Base-by-base conservation (phyloP, 2,329 filamentous ascomycete species). In the Aspergillus ochraceoroseus region DNA sequence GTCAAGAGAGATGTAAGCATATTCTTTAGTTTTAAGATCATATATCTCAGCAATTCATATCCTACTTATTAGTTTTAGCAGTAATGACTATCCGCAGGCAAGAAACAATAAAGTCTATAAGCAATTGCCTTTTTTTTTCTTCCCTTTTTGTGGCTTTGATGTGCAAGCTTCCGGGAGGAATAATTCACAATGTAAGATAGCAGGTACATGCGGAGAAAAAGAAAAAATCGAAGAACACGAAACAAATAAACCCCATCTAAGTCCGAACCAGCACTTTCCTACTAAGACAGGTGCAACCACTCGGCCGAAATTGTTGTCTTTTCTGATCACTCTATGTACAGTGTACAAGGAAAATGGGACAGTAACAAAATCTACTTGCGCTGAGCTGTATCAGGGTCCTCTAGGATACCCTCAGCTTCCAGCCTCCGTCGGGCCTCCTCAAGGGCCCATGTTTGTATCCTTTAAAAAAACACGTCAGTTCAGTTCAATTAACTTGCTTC, bases 381-480 rank as follows among this genome's bases (percentile, higher is more conserved):
- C 55, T 77, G 68, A 53, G 72, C 68, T 52, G 59, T 63, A 38
- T 76, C 70, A 27, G 85, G 83, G 59, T 95, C 90, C 61, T 86
- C 80, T 61, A 96, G 71, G 62, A 96, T 89, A 45, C 92, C 92
- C 74, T 98, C 92, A 46, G 82, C 85, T 73, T 98, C 92, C 77
- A 98, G 81, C 73, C 92, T 79, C 73, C 92, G 80, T 62, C 92
- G 80, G 38, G 92, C 92, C 73, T 98, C 92, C 71, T 98, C 92
- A 29, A 98, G 80, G 49, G 92, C 92, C 92, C 92, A 98, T 40
- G 90, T 96, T 75, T 96, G 92, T 80, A 98, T 95, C 67, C 92
- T 98, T n/a, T n/a, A n/a, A 58, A 46, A 43, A 14, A 29, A 33
- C 31, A 32, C 33, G 48, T 63, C 28, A 61, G 57, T 43, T 14